phyloP scores from a whole-genome alignment of 2,329 filamentous ascomycete genomes.

The Dothiorella sarmentorum region DNA sequence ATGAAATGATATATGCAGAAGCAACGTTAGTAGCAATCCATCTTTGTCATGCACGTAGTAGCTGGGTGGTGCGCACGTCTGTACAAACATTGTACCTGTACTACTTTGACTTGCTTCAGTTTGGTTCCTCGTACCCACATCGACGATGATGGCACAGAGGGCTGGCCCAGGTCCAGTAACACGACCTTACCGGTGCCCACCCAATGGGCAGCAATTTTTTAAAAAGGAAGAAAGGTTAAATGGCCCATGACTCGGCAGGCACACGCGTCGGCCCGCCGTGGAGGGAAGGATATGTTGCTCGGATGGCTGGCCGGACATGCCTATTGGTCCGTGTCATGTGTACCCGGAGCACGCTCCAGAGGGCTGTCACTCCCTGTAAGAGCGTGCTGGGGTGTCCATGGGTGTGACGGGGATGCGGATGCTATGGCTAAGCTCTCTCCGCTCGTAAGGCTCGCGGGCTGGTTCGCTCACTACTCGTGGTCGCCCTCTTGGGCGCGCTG shows the following conservation, averaged over 20 bases:
- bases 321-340: constrained; percentile 1
- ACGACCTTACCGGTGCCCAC: not conserved
- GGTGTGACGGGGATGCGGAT: not conserved
- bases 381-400: not conserved
- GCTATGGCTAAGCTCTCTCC: not conserved
- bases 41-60: not conserved
- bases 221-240: not conserved
- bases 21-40: not conserved
- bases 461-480: not conserved
- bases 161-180: not conserved
- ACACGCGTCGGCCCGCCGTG: constrained; percentile 13
- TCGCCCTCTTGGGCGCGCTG: not conserved
- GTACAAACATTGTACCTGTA: not conserved
- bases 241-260: constrained; percentile 10
- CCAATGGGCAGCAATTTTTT: not conserved
- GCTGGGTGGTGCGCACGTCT: not conserved
- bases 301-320: not conserved
- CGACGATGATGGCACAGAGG: too few species aligned
- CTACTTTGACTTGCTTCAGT: not conserved
- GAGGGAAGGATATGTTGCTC: not conserved
- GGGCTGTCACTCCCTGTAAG: not conserved
- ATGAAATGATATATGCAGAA: not conserved
- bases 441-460: constrained; percentile 8
- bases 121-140: too few species aligned
- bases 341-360: not conserved